Conservation (phyloP, 805 yeast genomes). For the Danielia reshetovae region DNA sequence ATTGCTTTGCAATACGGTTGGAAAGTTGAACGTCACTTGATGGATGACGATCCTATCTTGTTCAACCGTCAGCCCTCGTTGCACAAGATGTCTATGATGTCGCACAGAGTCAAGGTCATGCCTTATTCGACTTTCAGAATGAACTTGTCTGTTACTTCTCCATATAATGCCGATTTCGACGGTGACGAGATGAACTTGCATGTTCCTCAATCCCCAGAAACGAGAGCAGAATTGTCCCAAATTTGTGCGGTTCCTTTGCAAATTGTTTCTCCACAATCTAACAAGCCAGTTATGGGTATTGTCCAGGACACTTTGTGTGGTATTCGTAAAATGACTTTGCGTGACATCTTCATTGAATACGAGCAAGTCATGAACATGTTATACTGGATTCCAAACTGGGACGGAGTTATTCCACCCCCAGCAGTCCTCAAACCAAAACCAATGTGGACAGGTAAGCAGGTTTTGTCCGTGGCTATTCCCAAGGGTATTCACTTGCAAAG, state of each 20-base stretch:
- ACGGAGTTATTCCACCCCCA: constrained; percentile 95
- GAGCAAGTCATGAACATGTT: constrained; percentile 95
- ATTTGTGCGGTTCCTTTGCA: constrained; percentile 96
- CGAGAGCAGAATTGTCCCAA: constrained; percentile 92
- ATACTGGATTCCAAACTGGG: constrained; percentile 99
- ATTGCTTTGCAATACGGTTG: constrained; percentile 97
- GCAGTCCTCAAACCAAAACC: constrained; percentile 93
- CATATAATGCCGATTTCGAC: constrained; percentile 99
- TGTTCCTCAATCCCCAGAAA: constrained; percentile 97
- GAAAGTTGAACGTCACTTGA: constrained; percentile 97
- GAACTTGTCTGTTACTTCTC: constrained; percentile 95
- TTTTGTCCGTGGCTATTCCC: constrained; percentile 89
- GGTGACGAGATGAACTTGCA: constrained; percentile 99
- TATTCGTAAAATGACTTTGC: constrained; percentile 87
- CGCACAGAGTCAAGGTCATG: constrained; percentile 97
- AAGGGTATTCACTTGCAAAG: constrained; percentile 93
- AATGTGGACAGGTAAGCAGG: constrained; percentile 96
- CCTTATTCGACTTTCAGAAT: constrained; percentile 97
- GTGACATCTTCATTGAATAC: constrained; percentile 84
- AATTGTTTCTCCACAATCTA: constrained; percentile 97
- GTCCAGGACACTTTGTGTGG: constrained; percentile 99
- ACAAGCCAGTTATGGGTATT: constrained; percentile 99
- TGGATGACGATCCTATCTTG: constrained; percentile 96
- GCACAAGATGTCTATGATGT: constrained; percentile 99
- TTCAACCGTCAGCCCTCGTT: constrained; percentile 99